Evolutionary conservation across 1,284 basidiomycete species (phyloP).

Genomic region (Sparassis latifolia): DNA sequence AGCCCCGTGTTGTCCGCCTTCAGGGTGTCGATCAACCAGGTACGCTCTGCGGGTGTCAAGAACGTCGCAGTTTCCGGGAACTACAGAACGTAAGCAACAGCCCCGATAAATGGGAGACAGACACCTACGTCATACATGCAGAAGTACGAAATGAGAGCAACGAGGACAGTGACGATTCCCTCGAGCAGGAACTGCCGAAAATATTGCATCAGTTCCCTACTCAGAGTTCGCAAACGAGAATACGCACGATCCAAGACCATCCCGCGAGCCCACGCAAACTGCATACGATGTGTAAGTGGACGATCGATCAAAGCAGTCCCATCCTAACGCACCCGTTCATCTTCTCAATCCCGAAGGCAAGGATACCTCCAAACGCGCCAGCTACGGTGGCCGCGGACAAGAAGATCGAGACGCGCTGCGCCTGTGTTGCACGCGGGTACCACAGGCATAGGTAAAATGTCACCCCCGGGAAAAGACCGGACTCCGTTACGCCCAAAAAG

Average conservation of each 20-base stretch:
- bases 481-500: constrained; percentile 40
- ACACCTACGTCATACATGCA: constrained; percentile 25
- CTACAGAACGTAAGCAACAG: not conserved
- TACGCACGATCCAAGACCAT: constrained; percentile 14
- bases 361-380: constrained; percentile 16
- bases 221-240: not conserved
- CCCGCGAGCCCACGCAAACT: constrained; percentile 9
- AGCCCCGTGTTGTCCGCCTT: constrained; percentile 13
- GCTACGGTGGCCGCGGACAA: constrained; percentile 50
- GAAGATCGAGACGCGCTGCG: constrained; percentile 32
- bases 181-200: constrained; percentile 20
- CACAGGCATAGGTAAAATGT: constrained; percentile 41
- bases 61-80: constrained; percentile 29
- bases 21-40: constrained; percentile 28
- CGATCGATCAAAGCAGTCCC: not conserved
- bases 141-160: constrained; percentile 30
- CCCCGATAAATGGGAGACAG: too few relatives aligned
- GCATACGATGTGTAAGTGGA: not conserved
- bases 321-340: constrained; percentile 2
- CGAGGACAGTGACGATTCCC: constrained; percentile 32
- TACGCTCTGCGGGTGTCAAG: constrained; percentile 24
- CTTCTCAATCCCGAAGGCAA: constrained; percentile 8
- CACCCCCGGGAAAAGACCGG: constrained; percentile 47
- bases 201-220: not conserved
- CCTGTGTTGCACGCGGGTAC: constrained; percentile 10